Percentiles rank a stretch among this genome's conserved stretches.
Evolutionary conservation across 1,139 yeast genomes (phyloP).

Genomic region (Magnusiomyces fungicola): DNA sequence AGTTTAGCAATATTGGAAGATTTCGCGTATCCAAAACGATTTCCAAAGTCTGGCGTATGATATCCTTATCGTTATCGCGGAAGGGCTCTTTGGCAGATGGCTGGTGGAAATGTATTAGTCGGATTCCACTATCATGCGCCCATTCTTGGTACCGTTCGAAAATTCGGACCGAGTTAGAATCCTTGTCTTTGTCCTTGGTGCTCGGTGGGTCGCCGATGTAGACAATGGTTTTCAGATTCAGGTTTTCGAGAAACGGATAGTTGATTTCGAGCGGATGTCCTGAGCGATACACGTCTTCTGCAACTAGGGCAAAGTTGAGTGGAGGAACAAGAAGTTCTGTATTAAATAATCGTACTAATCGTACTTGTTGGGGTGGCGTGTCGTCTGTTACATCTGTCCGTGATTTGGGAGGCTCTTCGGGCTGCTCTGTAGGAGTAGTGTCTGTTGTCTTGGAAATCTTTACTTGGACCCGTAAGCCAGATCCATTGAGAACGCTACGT

Average conservation of each 20-base stretch:
- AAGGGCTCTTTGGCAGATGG: slow-evolving; percentile 72
- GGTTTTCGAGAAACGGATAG: slow-evolving; percentile 62
- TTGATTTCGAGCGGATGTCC: slow-evolving; percentile 91
- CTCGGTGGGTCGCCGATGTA: slow-evolving; percentile 52
- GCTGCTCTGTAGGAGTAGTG: too few species aligned
- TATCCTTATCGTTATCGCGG: slow-evolving; percentile 47
- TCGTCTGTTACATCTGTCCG: not conserved
- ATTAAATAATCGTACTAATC: slow-evolving; percentile 3
- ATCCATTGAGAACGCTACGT: too few species aligned
- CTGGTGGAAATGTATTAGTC: slow-evolving; percentile 56
- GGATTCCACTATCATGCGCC: slow-evolving; percentile 50
- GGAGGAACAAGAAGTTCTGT: slow-evolving; percentile 62
- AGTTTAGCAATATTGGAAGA: slow-evolving; percentile 82
- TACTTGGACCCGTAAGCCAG: too few species aligned
- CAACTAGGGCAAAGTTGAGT: slow-evolving; percentile 79
- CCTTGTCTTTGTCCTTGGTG: slow-evolving; percentile 45
- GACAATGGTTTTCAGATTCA: slow-evolving; percentile 69
- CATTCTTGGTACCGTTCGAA: slow-evolving; percentile 52
- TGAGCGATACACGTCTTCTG: slow-evolving; percentile 77
- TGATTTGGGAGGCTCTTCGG: too few species aligned
- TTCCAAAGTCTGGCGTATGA: slow-evolving; percentile 55
- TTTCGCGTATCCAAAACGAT: slow-evolving; percentile 61
- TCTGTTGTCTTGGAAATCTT: too few species aligned
- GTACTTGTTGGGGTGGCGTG: too few species aligned
- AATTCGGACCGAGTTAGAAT: slow-evolving; percentile 4